Conservation (phyloP, 164 flowering plant genomes). For the Malania oleifera region DNA sequence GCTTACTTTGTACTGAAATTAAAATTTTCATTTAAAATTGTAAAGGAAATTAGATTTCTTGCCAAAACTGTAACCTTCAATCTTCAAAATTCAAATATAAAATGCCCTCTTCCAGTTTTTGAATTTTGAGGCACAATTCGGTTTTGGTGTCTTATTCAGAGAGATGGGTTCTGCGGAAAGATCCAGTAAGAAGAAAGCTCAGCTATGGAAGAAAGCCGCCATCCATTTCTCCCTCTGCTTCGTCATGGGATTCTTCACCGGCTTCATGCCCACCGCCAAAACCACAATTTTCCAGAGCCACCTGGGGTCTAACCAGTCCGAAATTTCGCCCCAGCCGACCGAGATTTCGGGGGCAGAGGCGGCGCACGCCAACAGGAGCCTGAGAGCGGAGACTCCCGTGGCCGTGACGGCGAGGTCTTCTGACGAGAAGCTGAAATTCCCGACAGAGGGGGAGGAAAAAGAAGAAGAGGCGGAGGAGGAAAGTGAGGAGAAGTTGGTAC, state of each 20-base stretch:
- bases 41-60: neutral
- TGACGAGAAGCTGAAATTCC: neutral
- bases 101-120: neutral
- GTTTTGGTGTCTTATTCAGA: no score
- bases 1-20: conserved; percentile 9
- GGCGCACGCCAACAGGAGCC: conserved; percentile 22
- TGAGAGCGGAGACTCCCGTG: conserved; percentile 25
- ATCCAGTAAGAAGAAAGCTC: conserved; percentile 74
- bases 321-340: conserved; percentile 22
- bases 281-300: conserved; percentile 22
- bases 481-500: conserved; percentile 6
- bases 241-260: conserved; percentile 87
- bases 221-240: conserved; percentile 80
- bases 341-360: conserved; percentile 17
- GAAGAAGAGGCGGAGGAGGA: conserved; percentile 10
- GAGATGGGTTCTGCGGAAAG: conserved; percentile 55
- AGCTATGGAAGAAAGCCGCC: conserved; percentile 76
- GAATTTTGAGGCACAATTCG: no score
- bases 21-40: no score
- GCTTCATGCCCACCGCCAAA: conserved; percentile 64
- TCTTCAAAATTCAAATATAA: conserved; percentile 13
- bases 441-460: neutral
- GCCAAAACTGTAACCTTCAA: no score
- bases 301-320: conserved; percentile 14
- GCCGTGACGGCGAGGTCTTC: conserved; percentile 11